Evolutionary conservation across 2,329 filamentous ascomycete genomes (phyloP), one percentile per base, ranked within the genome.

Genomic region (Colletotrichum destructivum): DNA sequence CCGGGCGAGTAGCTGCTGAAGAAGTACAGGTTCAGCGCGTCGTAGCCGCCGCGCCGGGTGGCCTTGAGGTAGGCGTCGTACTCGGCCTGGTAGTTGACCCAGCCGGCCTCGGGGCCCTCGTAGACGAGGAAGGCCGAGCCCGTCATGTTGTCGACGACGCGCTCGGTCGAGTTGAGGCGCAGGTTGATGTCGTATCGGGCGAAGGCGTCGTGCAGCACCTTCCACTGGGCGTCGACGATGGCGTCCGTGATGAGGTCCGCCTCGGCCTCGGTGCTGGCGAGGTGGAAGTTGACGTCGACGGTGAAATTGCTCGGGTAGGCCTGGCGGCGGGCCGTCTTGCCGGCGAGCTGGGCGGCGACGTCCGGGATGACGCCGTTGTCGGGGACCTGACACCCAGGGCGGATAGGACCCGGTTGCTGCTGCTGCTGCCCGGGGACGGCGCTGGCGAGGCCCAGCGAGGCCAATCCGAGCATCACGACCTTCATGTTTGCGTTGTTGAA

Each of bases 1-100:
- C 82, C 79, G 62, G 77, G 78, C 42, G 77, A 79, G 60, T 86
- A 79, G 46, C 77, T 74, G 40, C 76, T 77, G 61, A 83, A 78
- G 78, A 85, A 84, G 81, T 87, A 87, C 54, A 87, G 62, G 79
- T 87, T 87, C 63, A 87, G 81, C 71, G 81, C 78, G 15, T 77
- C 63, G 75, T 84, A 84, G 52, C 74, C 78, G 64, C 82, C 82
- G 76, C 83, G 80, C 75, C 84, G 83, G 16, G 66, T 54, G 26
- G 44, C 54, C 15, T 35, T 69, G 21, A 72, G 51, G 55, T 69
- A 73, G 4, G 62, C 62, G 26, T 71, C 38, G 51, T 66, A 54
- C 52, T 73, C 71, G 26, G 66, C 57, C 23, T 57, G 38, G 42
- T 73, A 47, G 9, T 63, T 54, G 5, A 73, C 74, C 75, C 73